These are phyloP conservation scores for Fusarium foetens DNA, from an alignment of 2,329 filamentous ascomycete species.

Conservation along the genomic window DNA sequence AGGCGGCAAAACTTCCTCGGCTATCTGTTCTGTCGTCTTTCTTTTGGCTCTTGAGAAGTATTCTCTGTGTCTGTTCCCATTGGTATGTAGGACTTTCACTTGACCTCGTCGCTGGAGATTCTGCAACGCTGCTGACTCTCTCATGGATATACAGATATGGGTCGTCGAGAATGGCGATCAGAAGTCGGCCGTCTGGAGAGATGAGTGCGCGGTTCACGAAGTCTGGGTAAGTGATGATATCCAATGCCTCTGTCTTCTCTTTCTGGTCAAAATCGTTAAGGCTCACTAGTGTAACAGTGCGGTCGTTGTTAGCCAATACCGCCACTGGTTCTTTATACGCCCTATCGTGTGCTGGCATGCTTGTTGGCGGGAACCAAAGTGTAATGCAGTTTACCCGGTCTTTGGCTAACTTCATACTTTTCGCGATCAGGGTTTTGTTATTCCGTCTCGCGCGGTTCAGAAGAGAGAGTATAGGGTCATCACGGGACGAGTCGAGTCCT, in stretches of 20 bases:
- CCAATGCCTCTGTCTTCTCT: conserved; percentile 66
- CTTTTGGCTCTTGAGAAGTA: conserved; percentile 68
- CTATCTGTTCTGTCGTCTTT: conserved; percentile 64
- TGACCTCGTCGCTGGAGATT: conserved; percentile 34
- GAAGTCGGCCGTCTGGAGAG: conserved; percentile 83
- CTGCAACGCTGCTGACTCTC: conserved; percentile 55
- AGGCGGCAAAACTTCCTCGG: conserved; percentile 79
- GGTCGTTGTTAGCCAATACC: conserved; percentile 89
- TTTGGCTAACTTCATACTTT: conserved; percentile 64
- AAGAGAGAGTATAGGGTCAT: conserved; percentile 50
- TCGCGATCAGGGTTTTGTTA: conserved; percentile 59
- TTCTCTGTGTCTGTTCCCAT: conserved; percentile 63
- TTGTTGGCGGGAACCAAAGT: conserved; percentile 66
- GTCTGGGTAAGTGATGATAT: conserved; percentile 79
- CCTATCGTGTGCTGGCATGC: conserved; percentile 41
- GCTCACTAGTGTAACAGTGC: conserved; percentile 85
- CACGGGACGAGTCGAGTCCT: conserved; percentile 47
- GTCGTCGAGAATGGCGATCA: conserved; percentile 89
- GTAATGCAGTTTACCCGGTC: conserved; percentile 75
- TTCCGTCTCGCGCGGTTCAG: conserved; percentile 53
- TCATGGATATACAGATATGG: conserved; percentile 86
- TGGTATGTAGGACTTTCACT: conserved; percentile 51
- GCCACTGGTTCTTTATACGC: conserved; percentile 68
- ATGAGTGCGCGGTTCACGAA: conserved; percentile 95
- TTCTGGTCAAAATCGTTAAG: conserved; percentile 67